Percentiles rank a stretch among this genome's conserved stretches.
Conservation (phyloP, 2,329 filamentous ascomycete species). For the Macrophomina pseudophaseolina region DNA sequence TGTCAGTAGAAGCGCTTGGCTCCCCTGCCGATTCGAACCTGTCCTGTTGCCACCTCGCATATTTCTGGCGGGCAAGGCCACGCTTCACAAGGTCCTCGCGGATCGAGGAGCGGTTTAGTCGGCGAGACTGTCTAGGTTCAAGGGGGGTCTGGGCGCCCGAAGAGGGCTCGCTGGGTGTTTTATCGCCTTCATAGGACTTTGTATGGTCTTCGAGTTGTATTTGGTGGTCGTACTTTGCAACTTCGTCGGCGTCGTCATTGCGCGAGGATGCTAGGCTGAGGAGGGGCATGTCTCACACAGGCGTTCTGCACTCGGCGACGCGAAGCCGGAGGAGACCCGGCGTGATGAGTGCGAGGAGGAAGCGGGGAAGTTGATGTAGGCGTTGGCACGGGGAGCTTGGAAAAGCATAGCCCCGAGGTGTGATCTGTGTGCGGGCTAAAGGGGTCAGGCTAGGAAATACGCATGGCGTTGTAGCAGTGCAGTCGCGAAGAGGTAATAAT, state of each 20-base stretch:
- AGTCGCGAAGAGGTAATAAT: conserved; percentile 4
- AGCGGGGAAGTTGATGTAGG: neutral
- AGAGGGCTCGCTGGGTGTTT: conserved; percentile 31
- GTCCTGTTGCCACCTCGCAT: conserved; percentile 39
- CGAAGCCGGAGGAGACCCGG: neutral
- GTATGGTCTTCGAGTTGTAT: conserved; percentile 69
- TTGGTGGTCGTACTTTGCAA: conserved; percentile 61
- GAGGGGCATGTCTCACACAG: conserved; percentile 19
- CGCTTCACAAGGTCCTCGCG: conserved; percentile 32
- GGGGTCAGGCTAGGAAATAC: conserved; percentile 1
- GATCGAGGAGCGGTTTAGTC: conserved; percentile 36
- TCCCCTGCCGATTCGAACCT: conserved; percentile 14
- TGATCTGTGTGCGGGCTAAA: neutral
- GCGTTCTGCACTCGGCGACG: neutral
- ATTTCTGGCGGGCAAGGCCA: conserved; percentile 38
- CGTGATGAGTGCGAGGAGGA: neutral
- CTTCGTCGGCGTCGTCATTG: conserved; percentile 20
- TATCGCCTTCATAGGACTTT: conserved; percentile 46
- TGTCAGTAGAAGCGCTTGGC: neutral
- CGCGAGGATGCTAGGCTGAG: conserved; percentile 15
- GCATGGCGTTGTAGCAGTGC: neutral
- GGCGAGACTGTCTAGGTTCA: conserved; percentile 13
- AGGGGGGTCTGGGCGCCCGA: conserved; percentile 17
- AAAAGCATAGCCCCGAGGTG: neutral
- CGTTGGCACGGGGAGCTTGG: neutral